These are phyloP conservation scores for Mycena maculata DNA, from an alignment of 768 basidiomycete species.

Conservation along the genomic window DNA sequence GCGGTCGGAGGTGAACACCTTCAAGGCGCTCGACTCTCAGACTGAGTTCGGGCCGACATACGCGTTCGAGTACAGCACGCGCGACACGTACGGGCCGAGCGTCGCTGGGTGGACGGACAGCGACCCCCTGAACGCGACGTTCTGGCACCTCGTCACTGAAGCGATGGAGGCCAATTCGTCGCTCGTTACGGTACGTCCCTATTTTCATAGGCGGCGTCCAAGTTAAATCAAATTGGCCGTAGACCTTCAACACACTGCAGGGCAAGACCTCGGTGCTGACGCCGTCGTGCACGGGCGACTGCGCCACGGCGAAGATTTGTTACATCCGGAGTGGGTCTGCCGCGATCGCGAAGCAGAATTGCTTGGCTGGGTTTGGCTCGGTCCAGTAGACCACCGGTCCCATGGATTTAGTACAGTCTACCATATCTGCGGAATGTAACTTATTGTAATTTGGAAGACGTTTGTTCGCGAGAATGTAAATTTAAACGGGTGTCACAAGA, in stretches of 20 bases:
- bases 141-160: conserved; percentile 86
- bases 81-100: conserved; percentile 70
- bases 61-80: conserved; percentile 75
- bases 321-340: conserved; percentile 83
- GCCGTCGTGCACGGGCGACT: conserved; percentile 68
- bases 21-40: conserved; percentile 68
- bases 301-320: conserved; percentile 76
- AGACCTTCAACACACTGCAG: conserved; percentile 78
- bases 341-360: conserved; percentile 69
- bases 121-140: conserved; percentile 84
- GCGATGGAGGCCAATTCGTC: conserved; percentile 69
- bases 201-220: neutral
- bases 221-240: neutral
- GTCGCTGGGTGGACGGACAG: conserved; percentile 67
- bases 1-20: conserved; percentile 70
- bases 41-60: conserved; percentile 69
- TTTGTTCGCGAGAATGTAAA: too few relatives aligned
- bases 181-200: conserved; percentile 63
- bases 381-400: conserved; percentile 32
- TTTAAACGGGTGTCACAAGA: too few relatives aligned
- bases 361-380: conserved; percentile 72
- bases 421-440: too few relatives aligned
- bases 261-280: conserved; percentile 73
- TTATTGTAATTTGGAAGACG: too few relatives aligned
- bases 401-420: too few relatives aligned